A percentile compares a stretch with the other conserved stretches of the same genome.
phyloP scores from a whole-genome alignment of 2,329 filamentous ascomycete species.

The Penicillium sp. region DNA sequence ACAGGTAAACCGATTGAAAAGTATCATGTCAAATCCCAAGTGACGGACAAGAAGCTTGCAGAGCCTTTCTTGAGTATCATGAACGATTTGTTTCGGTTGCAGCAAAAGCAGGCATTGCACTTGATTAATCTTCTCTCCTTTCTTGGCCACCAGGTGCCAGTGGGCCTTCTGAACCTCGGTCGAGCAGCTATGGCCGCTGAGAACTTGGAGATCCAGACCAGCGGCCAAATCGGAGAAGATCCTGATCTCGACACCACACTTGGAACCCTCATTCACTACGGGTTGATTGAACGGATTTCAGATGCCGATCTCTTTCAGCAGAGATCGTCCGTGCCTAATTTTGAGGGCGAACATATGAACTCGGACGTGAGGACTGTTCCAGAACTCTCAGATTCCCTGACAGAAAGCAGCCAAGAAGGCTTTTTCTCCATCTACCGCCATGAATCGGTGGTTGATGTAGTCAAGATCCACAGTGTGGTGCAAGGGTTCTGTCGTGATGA shows the following conservation, averaged over 20 bases:
- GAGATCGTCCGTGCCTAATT: constrained; percentile 5
- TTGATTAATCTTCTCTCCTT: constrained; percentile 65
- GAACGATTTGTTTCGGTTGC: constrained; percentile 43
- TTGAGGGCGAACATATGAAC: constrained; percentile 22
- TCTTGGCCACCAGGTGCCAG: constrained; percentile 63
- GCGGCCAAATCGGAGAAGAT: constrained; percentile 33
- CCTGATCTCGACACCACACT: constrained; percentile 48
- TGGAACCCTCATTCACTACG: constrained; percentile 46
- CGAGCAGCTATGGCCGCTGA: constrained; percentile 31
- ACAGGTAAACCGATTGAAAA: constrained; percentile 61
- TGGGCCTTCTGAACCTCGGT: constrained; percentile 63
- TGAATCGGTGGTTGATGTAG: constrained; percentile 40
- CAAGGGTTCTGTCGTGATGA: constrained; percentile 50
- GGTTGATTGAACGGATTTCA: constrained; percentile 44
- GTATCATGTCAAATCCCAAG: constrained; percentile 57
- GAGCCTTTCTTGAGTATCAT: constrained; percentile 50
- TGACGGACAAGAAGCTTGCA: constrained; percentile 55
- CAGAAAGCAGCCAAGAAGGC: constrained; percentile 37
- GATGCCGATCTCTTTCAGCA: constrained; percentile 31
- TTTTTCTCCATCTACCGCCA: constrained; percentile 32
- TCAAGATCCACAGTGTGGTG: constrained; percentile 50
- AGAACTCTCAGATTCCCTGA: constrained; percentile 34
- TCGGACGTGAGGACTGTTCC: constrained; percentile 24
- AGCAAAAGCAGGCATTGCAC: constrained; percentile 57
- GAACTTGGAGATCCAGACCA: constrained; percentile 40